Base-by-base conservation (phyloP, 2,329 filamentous ascomycete species). In the Aspergillus fischeri region DNA sequence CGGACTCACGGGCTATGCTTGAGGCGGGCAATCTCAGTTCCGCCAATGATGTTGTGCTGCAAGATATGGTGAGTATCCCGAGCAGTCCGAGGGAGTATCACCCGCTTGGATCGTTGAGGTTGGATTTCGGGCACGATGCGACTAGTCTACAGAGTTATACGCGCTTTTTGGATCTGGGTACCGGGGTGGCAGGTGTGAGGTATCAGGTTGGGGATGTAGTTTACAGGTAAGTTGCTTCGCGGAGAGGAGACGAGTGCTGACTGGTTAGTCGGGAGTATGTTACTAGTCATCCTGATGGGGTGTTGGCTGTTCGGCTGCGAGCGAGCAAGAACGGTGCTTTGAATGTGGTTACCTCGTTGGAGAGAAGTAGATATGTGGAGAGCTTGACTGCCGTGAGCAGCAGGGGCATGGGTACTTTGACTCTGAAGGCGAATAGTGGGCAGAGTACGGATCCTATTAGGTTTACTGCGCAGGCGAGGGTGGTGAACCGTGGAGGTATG, bases 261-360 rank as follows among this genome's bases (percentile, higher is more conserved):
- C 20, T 21, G 27, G 24, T n/a, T 21, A 62, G 60, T 2, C 56
- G 60, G 4, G 60, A 60, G 32, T 61, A 60, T 42, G 27, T 63
- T 4, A 55, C 59, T 1, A 63, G 60, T 29, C 52, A 57, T 52
- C 56, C 60, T 2, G 54, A 55, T 4, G 55, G 52, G 3, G 45
- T 61, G 1, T 21, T 63, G 14, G 59, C 48, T 8, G 27, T 58
- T 3, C 24, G 59, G 8, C 38, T 61, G 4, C 44, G 20, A 0
- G 51, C 59, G 3, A 61, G 55, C 27, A 8, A 45, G 49, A 4
- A 45, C 3, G 54, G 53, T 0, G 20, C 27, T 1, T 17, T 61
- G 17, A 42, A 52, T 25, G 32, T 61, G 14, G 21, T 44, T 24
- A 27, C 21, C 4, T 56, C 54, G 3, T 24, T 63, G 29, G 48